Conservation (phyloP, 2,329 filamentous ascomycete genomes). For the Mollisia scopiformis region DNA sequence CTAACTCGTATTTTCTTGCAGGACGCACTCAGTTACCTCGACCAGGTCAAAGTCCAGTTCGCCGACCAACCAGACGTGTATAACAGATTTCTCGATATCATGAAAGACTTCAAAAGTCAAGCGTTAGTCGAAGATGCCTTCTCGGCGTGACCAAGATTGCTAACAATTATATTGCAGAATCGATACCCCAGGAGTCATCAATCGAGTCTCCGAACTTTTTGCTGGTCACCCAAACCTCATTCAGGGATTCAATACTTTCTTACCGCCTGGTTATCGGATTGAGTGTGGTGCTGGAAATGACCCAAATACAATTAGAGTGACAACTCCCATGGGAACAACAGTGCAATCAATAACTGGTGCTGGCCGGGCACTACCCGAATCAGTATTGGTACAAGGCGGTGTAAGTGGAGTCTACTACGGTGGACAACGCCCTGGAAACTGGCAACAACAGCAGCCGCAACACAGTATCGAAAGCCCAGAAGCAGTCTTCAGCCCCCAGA, state of each 20-base stretch:
- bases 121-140: slow-evolving; percentile 61
- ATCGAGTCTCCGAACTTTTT: slow-evolving; percentile 92
- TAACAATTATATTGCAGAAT: slow-evolving; percentile 57
- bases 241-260: slow-evolving; percentile 97
- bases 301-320: slow-evolving; percentile 94
- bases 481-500: slow-evolving; percentile 61
- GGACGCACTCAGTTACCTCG: slow-evolving; percentile 91
- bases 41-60: slow-evolving; percentile 98
- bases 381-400: slow-evolving; percentile 27
- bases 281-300: slow-evolving; percentile 94
- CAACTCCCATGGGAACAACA: slow-evolving; percentile 96
- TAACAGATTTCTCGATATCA: slow-evolving; percentile 95
- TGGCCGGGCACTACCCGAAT: slow-evolving; percentile 44
- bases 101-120: slow-evolving; percentile 99
- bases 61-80: slow-evolving; percentile 97
- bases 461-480: slow-evolving; percentile 67
- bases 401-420: slow-evolving; percentile 44
- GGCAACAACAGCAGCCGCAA: slow-evolving; percentile 56
- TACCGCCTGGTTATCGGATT: slow-evolving; percentile 94
- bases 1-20: slow-evolving; percentile 31
- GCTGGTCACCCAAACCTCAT: slow-evolving; percentile 94
- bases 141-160: neutral
- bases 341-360: slow-evolving; percentile 77
- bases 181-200: slow-evolving; percentile 96
- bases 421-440: slow-evolving; percentile 44